These are phyloP conservation scores for Podospora fimiseda DNA, from an alignment of 495 filamentous ascomycete species.

Conservation along the genomic window DNA sequence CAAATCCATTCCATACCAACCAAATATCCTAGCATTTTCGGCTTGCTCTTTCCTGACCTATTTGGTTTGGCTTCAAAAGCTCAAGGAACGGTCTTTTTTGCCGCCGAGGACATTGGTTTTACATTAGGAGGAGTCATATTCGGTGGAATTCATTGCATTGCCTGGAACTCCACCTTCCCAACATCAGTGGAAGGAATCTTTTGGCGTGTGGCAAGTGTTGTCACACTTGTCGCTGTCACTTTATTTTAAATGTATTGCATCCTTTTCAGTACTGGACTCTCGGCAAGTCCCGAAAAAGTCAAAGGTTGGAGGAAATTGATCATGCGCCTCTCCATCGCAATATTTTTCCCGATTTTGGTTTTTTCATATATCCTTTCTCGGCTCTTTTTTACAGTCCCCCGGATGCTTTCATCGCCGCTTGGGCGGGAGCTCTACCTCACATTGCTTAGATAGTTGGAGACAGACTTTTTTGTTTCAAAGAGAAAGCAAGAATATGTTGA, in stretches of 20 bases:
- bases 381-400: not conserved
- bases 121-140: not conserved
- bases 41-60: conserved; percentile 4
- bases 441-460: not conserved
- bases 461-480: too few relatives aligned
- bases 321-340: not conserved
- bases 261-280: not conserved
- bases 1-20: too few relatives aligned
- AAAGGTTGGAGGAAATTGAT: not conserved
- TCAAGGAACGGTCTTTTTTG: not conserved
- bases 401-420: not conserved
- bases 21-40: conserved; percentile 2
- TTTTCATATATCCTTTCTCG: not conserved
- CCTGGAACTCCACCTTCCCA: conserved; percentile 7
- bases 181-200: not conserved
- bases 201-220: conserved; percentile 1
- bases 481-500: too few relatives aligned
- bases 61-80: not conserved
- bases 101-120: not conserved
- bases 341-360: too few relatives aligned
- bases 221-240: not conserved
- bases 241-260: not conserved
- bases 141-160: conserved; percentile 6
- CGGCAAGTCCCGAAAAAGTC: too few relatives aligned
- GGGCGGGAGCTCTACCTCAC: not conserved